Percentiles rank a stretch among this genome's conserved stretches.
phyloP scores from a whole-genome alignment of 768 basidiomycete genomes.

The Phanerochaete sordida region DNA sequence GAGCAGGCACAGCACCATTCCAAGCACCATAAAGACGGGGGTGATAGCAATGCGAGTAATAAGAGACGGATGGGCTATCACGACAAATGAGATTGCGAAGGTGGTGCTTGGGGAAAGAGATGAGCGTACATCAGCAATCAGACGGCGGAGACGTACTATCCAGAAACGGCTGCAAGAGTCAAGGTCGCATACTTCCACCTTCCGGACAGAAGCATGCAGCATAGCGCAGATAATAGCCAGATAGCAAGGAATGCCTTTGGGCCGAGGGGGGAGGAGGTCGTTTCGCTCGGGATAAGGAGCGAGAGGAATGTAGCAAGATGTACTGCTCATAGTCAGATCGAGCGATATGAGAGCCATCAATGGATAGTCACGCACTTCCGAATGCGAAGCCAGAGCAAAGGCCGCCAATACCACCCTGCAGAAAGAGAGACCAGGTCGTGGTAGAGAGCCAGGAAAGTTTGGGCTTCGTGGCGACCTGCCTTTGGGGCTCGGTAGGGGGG shows the following conservation, averaged over 20 bases:
- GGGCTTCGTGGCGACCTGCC: slow-evolving; percentile 23
- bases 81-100: slow-evolving; percentile 46
- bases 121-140: not conserved
- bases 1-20: slow-evolving; percentile 41
- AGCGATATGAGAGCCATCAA: not conserved
- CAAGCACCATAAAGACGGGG: slow-evolving; percentile 33
- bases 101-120: slow-evolving; percentile 29
- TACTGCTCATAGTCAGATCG: slow-evolving; percentile 30
- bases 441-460: slow-evolving; percentile 22
- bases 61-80: slow-evolving; percentile 53
- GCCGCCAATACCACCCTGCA: slow-evolving; percentile 67
- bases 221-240: slow-evolving; percentile 52
- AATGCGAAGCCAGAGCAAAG: slow-evolving; percentile 54
- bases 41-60: slow-evolving; percentile 43
- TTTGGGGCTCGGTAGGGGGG: slow-evolving; percentile 35
- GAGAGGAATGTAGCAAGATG: slow-evolving; percentile 59
- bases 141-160: slow-evolving; percentile 41
- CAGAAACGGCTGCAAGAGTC: slow-evolving; percentile 44
- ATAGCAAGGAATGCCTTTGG: slow-evolving; percentile 53
- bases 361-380: slow-evolving; percentile 41
- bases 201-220: slow-evolving; percentile 47
- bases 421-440: slow-evolving; percentile 32
- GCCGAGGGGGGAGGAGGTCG: slow-evolving; percentile 40
- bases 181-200: slow-evolving; percentile 53
- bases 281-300: slow-evolving; percentile 51